These are phyloP conservation scores for Suillus decipiens DNA, from an alignment of 768 basidiomycete genomes.

Conservation along the genomic window DNA sequence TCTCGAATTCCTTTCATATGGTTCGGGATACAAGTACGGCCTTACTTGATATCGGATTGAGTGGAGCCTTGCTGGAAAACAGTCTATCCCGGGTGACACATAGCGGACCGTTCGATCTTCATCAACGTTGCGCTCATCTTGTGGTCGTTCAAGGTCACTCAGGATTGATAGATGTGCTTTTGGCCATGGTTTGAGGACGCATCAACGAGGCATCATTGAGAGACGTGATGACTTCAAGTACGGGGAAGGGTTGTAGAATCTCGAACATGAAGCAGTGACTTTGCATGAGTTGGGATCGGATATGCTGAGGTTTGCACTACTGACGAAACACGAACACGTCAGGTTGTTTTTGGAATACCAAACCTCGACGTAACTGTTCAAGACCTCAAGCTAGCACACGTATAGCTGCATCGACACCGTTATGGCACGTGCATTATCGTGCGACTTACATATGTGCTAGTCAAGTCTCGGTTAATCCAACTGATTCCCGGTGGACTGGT, in stretches of 20 bases:
- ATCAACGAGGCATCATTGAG: conserved; percentile 21
- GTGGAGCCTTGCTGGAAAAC: not conserved
- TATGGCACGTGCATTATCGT: no score
- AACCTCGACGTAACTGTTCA: no score
- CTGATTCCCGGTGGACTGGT: no score
- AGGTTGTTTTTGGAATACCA: no score
- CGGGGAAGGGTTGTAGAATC: conserved; percentile 17
- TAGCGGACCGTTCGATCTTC: conserved; percentile 62
- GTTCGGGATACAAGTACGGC: conserved; percentile 49
- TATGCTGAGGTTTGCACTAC: no score
- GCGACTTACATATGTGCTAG: no score
- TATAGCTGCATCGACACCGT: no score
- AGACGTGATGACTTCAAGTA: conserved; percentile 23
- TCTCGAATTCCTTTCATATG: conserved; percentile 51
- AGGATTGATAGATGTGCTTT: conserved; percentile 60
- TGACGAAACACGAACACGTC: no score
- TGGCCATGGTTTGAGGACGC: conserved; percentile 41
- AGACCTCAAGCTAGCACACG: no score
- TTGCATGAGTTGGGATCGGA: no score
- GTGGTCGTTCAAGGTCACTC: conserved; percentile 62
- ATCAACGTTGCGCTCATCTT: conserved; percentile 63
- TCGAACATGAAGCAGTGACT: not conserved
- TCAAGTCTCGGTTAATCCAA: no score
- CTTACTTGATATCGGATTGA: not conserved
- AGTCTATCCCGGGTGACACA: conserved; percentile 65